Base-by-base conservation (phyloP, 2,329 filamentous ascomycete genomes). In the Colletotrichum magnum region DNA sequence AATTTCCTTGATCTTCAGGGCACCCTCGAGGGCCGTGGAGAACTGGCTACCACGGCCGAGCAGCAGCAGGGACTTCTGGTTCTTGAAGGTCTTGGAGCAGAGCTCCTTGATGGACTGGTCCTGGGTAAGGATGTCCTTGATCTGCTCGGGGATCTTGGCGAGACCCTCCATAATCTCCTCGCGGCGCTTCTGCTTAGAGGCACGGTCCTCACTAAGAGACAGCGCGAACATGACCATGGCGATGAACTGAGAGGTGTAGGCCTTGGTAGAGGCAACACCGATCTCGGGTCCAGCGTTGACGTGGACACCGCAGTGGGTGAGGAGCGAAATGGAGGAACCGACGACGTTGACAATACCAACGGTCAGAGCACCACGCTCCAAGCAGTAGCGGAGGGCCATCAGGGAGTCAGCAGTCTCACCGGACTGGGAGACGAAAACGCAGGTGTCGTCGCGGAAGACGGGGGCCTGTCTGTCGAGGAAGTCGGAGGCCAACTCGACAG, bases 151-250 rank as follows among this genome's bases (percentile, higher is more conserved):
- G 77, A 99, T 89, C 78, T 93, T 92, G 77, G 89, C 87, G 36
- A 99, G 90, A 76, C 96, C 95, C 75, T 97, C 92, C 88, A 99
- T 98, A 78, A 99, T 98, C 83, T 98, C 95, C 83, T 96, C 91
- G 39, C 96, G 93, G 78, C 95, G 90, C 85, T 93, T 90, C 77
- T 92, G 89, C 90, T 99, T 99, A 75, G 94, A 98, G 50, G 95
- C 94, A 75, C 96, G 94, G 83, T 99, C 96, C 85, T 99, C 96
- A 78, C 94, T 96, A 68, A 99, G 89, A 36, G 95, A 98, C 72
- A 99, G 87, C 6, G 96, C 96, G 78, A 99, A 98, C 96, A 99
- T 99, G 84, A 98, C 93, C 94, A 99, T 98, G 81, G 96, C 97
- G 78, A 99, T 94, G 82, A 98, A 99, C 82, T 99, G 96, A 54